These are phyloP conservation scores for Hemerocallis citrina DNA, from an alignment of 106 monocot genomes.

Conservation along the genomic window DNA sequence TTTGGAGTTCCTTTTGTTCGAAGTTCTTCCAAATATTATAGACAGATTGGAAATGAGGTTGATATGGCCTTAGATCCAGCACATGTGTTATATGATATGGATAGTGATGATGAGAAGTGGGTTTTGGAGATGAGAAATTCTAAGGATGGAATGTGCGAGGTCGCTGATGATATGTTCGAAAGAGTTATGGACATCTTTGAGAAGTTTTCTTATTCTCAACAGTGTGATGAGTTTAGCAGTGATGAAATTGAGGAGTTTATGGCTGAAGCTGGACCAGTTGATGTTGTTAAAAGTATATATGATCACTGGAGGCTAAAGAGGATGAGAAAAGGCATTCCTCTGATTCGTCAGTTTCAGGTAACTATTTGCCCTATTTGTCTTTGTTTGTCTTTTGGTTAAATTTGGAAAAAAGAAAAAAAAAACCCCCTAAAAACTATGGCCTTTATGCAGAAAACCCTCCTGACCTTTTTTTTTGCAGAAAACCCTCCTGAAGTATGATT, in stretches of 20 bases:
- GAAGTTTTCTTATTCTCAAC: slow-evolving; percentile 69
- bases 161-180: slow-evolving; percentile 76
- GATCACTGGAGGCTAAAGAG: slow-evolving; percentile 57
- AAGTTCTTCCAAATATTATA: slow-evolving; percentile 44
- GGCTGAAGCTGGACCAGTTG: slow-evolving; percentile 32
- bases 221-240: slow-evolving; percentile 38
- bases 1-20: slow-evolving; percentile 36
- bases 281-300: slow-evolving; percentile 40
- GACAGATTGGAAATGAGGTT: slow-evolving; percentile 61
- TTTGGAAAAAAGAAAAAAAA: too few relatives aligned
- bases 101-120: slow-evolving; percentile 89
- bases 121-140: slow-evolving; percentile 35
- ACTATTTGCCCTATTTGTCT: background rate
- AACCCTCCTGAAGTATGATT: too few relatives aligned
- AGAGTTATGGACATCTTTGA: slow-evolving; percentile 77
- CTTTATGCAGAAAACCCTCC: too few relatives aligned
- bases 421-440: too few relatives aligned
- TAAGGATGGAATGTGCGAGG: slow-evolving; percentile 8
- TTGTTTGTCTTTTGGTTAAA: too few relatives aligned
- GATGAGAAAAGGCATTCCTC: slow-evolving; percentile 54
- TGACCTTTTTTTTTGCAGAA: too few relatives aligned
- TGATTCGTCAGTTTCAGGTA: slow-evolving; percentile 87
- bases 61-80: slow-evolving; percentile 72
- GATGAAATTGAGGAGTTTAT: slow-evolving; percentile 47
- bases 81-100: slow-evolving; percentile 85